Conservation (phyloP, 768 basidiomycete genomes). For the Leccinum ochraceum region DNA sequence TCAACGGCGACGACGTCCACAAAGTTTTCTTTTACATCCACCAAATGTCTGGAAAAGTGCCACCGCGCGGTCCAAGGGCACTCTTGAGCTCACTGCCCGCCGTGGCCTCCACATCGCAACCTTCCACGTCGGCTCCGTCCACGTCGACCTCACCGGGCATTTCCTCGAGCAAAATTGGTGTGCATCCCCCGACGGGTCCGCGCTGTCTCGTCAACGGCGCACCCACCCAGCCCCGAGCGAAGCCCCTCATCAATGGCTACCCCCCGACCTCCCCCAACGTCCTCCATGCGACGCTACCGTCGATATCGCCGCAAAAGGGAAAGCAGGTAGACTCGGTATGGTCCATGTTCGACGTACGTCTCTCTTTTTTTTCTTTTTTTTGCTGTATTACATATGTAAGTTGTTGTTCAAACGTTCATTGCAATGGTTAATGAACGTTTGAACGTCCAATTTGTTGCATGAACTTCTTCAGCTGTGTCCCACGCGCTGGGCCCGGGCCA, state of each 20-base stretch:
- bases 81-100: constrained; percentile 50
- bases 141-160: constrained; percentile 34
- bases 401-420: too few relatives aligned
- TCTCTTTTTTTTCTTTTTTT: constrained; percentile 11
- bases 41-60: constrained; percentile 71
- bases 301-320: constrained; percentile 40
- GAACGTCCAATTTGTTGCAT: too few relatives aligned
- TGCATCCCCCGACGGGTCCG: constrained; percentile 64
- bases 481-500: too few relatives aligned
- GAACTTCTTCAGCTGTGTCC: too few relatives aligned
- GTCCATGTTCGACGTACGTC: constrained; percentile 37
- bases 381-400: too few relatives aligned
- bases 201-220: constrained; percentile 53
- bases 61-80: constrained; percentile 73
- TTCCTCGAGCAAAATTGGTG: constrained; percentile 46
- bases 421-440: too few relatives aligned
- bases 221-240: constrained; percentile 35
- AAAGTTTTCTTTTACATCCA: not conserved
- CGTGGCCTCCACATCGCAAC: constrained; percentile 25
- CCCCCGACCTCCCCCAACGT: constrained; percentile 28
- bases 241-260: constrained; percentile 48
- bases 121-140: constrained; percentile 37
- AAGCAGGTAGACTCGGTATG: constrained; percentile 42
- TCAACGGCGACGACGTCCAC: constrained; percentile 24
- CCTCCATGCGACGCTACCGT: constrained; percentile 31